These are phyloP conservation scores for Magnusiomyces ingens DNA, from an alignment of 1,139 yeast species.

Conservation along the genomic window DNA sequence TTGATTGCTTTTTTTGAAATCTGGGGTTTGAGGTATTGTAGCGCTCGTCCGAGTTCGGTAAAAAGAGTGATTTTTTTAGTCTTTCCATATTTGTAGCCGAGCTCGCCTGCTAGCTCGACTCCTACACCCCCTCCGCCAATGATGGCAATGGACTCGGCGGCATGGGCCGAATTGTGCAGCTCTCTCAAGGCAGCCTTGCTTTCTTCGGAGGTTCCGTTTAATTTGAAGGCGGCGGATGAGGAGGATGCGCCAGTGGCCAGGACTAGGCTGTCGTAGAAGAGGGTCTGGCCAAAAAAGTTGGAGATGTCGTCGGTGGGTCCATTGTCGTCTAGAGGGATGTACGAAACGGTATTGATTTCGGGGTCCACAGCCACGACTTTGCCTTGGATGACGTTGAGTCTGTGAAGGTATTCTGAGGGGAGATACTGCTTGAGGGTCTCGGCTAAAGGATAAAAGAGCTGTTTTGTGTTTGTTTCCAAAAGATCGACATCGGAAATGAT, in stretches of 20 bases:
- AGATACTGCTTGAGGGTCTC: constrained; percentile 11
- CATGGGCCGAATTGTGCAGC: constrained; percentile 6
- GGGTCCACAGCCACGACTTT: constrained; percentile 13
- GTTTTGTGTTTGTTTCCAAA: constrained; percentile 9
- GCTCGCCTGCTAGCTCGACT: constrained; percentile 25
- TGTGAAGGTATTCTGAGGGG: constrained; percentile 4
- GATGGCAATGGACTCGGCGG: constrained; percentile 20
- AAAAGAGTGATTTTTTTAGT: constrained; percentile 16
- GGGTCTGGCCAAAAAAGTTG: constrained; percentile 13
- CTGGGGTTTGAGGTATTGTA: constrained; percentile 9
- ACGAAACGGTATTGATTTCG: constrained; percentile 8
- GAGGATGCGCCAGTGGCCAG: constrained; percentile 17
- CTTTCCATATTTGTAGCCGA: constrained; percentile 21
- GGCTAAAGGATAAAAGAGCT: constrained; percentile 14
- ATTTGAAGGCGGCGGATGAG: constrained; percentile 15
- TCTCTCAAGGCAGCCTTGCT: constrained; percentile 12
- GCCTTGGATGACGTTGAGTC: constrained; percentile 14
- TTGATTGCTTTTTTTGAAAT: constrained; percentile 13
- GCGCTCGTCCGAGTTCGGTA: constrained; percentile 11
- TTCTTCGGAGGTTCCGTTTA: constrained; percentile 12
- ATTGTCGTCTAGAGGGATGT: constrained; percentile 10
- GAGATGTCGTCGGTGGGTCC: constrained; percentile 1
- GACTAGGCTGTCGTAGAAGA: constrained; percentile 11
- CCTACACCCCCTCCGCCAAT: constrained; percentile 27
- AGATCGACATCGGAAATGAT: constrained; percentile 14